phyloP scores from a whole-genome alignment of 345 rosid species.

The Eucalyptus melliodora region DNA sequence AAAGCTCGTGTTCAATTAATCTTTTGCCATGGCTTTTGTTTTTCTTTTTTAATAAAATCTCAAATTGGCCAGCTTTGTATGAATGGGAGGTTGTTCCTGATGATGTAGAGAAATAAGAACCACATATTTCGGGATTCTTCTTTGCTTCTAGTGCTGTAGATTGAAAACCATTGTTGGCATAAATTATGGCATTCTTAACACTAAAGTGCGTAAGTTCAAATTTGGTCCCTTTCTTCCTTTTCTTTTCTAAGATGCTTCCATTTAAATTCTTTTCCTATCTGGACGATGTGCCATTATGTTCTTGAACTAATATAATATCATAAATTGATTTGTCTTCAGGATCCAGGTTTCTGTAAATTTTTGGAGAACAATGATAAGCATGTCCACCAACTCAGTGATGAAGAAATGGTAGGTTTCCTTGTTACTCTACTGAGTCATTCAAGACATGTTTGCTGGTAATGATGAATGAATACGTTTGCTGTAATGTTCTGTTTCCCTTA shows the following conservation, averaged over 20 bases:
- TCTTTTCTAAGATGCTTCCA: background rate
- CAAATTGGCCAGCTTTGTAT: background rate
- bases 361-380: slow-evolving; percentile 28
- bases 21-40: background rate
- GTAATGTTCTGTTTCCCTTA: background rate
- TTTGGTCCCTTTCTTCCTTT: background rate
- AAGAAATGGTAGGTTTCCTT: slow-evolving; percentile 37
- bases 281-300: background rate
- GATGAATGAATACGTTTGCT: background rate
- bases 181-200: background rate
- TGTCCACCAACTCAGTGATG: slow-evolving; percentile 16
- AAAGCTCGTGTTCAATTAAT: background rate
- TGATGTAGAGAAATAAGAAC: background rate
- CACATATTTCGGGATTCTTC: background rate
- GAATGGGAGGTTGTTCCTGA: background rate
- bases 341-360: slow-evolving; percentile 38
- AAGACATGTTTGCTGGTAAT: background rate
- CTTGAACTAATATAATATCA: background rate
- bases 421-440: background rate
- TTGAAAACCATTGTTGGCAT: background rate
- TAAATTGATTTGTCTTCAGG: slow-evolving; percentile 16
- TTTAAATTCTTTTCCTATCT: background rate
- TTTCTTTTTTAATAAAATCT: background rate
- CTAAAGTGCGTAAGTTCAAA: background rate
- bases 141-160: background rate